phyloP scores from a whole-genome alignment of 2,329 filamentous ascomycete genomes.

The Scedosporium minutisporum region DNA sequence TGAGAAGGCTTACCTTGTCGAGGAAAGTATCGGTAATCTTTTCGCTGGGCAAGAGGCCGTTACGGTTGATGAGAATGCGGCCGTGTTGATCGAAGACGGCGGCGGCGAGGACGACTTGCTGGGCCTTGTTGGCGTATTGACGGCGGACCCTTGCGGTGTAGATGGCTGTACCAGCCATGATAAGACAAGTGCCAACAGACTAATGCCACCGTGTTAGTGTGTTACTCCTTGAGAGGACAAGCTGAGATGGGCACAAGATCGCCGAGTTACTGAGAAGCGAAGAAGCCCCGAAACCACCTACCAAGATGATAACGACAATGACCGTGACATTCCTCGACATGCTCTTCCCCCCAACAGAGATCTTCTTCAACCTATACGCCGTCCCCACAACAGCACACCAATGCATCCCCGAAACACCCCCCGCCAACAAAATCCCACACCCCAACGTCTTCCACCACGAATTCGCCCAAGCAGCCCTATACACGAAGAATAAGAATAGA shows the following conservation, averaged over 20 bases:
- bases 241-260: neutral
- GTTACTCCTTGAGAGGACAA: neutral
- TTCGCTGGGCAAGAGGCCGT: constrained; percentile 59
- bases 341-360: constrained; percentile 28
- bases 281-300: constrained; percentile 25
- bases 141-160: constrained; percentile 43
- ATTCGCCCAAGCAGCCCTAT: constrained; percentile 66
- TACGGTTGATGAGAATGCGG: constrained; percentile 57
- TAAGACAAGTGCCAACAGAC: constrained; percentile 52
- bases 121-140: constrained; percentile 47
- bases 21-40: constrained; percentile 74
- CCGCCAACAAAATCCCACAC: constrained; percentile 58
- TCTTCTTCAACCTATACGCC: constrained; percentile 47
- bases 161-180: constrained; percentile 46
- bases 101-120: constrained; percentile 49
- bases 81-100: constrained; percentile 60
- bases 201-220: constrained; percentile 16
- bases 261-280: too few relatives aligned
- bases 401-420: constrained; percentile 78
- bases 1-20: constrained; percentile 39
- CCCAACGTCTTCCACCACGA: constrained; percentile 65
- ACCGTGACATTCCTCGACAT: constrained; percentile 56
- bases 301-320: constrained; percentile 63
- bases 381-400: constrained; percentile 72
- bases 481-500: constrained; percentile 67